Evolutionary conservation across 495 filamentous ascomycete genomes (phyloP).

Genomic region (Lasiosphaeria hispida): DNA sequence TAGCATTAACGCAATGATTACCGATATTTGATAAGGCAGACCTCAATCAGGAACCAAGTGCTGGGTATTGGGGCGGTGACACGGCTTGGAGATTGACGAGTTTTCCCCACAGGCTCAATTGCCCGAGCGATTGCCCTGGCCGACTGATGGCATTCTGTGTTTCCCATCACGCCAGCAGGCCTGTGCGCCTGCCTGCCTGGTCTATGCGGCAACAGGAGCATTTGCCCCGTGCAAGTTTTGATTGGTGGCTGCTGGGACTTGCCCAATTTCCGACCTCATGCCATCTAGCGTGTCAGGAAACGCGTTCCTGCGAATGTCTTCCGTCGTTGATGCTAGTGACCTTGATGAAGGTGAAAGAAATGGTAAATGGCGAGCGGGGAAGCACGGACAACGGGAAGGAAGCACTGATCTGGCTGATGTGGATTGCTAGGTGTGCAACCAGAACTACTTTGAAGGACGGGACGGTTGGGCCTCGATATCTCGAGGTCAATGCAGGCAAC

Average conservation of each 20-base stretch:
- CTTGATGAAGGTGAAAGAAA: no score
- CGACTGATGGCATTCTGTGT: constrained; percentile 2
- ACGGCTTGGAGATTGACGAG: not conserved
- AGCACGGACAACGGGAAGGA: no score
- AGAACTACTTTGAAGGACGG: no score
- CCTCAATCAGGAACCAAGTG: not conserved
- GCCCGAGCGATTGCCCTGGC: not conserved
- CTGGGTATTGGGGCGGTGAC: not conserved
- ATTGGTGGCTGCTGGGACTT: not conserved
- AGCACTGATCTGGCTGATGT: no score
- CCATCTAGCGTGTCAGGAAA: not conserved
- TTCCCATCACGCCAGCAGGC: not conserved
- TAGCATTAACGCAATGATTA: constrained; percentile 2
- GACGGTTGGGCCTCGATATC: no score
- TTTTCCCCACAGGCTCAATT: constrained; percentile 5
- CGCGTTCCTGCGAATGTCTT: no score
- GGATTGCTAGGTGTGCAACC: no score
- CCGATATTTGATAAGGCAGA: not conserved
- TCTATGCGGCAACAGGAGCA: not conserved
- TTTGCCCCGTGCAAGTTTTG: constrained; percentile 5
- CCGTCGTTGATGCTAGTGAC: no score
- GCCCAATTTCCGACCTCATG: constrained; percentile 7
- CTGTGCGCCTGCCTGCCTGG: no score
- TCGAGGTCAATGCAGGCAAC: no score
- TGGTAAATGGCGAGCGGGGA: no score